A percentile compares a stretch with the other conserved stretches of the same genome.
Conservation (phyloP, 208 protist species). For the Angomonas deanei region DNA sequence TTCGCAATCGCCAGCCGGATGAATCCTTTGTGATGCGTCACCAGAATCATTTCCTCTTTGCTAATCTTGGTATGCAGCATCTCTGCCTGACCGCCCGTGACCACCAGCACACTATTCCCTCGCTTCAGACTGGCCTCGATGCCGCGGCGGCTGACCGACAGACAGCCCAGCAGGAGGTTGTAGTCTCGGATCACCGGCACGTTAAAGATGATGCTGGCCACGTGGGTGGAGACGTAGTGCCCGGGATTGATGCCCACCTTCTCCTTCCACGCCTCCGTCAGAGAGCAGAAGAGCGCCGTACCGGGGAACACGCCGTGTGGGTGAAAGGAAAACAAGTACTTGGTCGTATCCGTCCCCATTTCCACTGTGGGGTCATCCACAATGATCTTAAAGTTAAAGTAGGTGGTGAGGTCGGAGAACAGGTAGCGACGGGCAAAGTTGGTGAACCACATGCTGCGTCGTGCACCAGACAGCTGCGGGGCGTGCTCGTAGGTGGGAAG, state of each 20-base stretch:
- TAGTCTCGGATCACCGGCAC: constrained; percentile 70
- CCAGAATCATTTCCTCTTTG: constrained; percentile 39
- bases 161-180: constrained; percentile 50
- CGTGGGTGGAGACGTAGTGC: constrained; percentile 51
- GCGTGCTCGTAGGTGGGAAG: constrained; percentile 50
- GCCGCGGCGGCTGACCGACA: constrained; percentile 45
- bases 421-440: constrained; percentile 51
- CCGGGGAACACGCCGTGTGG: constrained; percentile 80
- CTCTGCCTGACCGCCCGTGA: constrained; percentile 85
- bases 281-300: constrained; percentile 47
- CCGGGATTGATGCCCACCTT: constrained; percentile 46
- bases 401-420: constrained; percentile 48
- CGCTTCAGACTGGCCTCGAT: constrained; percentile 46
- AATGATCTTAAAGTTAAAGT: constrained; percentile 68
- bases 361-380: constrained; percentile 49
- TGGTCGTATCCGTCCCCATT: constrained; percentile 34
- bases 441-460: constrained; percentile 40
- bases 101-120: constrained; percentile 73
- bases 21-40: constrained; percentile 82
- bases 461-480: constrained; percentile 52
- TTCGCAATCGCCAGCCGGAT: constrained; percentile 58
- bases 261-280: constrained; percentile 51
- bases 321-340: constrained; percentile 81
- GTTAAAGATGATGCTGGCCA: constrained; percentile 73
- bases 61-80: constrained; percentile 62